Percentiles rank a stretch among this genome's conserved stretches.
phyloP scores from a whole-genome alignment of 1,139 yeast species.

The Petasospora rhodanensis region DNA sequence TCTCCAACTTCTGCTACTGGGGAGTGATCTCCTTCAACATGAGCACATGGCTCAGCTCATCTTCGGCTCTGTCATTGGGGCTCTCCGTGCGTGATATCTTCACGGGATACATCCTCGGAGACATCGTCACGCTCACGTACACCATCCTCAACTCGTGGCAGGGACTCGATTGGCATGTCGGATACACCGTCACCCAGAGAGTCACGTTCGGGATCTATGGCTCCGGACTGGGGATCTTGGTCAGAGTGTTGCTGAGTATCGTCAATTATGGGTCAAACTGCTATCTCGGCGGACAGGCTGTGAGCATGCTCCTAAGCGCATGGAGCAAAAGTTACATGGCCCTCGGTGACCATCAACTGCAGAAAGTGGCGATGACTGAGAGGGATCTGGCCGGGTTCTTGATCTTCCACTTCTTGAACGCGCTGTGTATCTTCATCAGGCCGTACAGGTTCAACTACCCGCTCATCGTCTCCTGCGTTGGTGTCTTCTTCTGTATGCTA shows the following conservation, averaged over 20 bases:
- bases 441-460: slow-evolving; percentile 36
- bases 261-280: slow-evolving; percentile 31
- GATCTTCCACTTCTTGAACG: slow-evolving; percentile 37
- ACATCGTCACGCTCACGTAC: slow-evolving; percentile 34
- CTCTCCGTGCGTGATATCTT: slow-evolving; percentile 38
- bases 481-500: slow-evolving; percentile 38
- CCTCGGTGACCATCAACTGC: slow-evolving; percentile 22
- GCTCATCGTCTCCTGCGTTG: slow-evolving; percentile 34
- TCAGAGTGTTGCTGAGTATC: slow-evolving; percentile 31
- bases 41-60: slow-evolving; percentile 39
- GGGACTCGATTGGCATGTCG: slow-evolving; percentile 32
- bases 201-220: slow-evolving; percentile 30
- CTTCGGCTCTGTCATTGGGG: slow-evolving; percentile 37
- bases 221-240: slow-evolving; percentile 30
- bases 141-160: slow-evolving; percentile 40
- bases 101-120: slow-evolving; percentile 39
- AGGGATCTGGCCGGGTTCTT: slow-evolving; percentile 35
- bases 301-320: slow-evolving; percentile 24
- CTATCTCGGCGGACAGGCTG: slow-evolving; percentile 31
- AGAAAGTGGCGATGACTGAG: slow-evolving; percentile 22
- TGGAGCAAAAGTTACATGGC: slow-evolving; percentile 15
- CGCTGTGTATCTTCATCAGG: slow-evolving; percentile 33
- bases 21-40: slow-evolving; percentile 36
- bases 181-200: slow-evolving; percentile 28
- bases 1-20: slow-evolving; percentile 39